Base-by-base conservation (phyloP, 257 asterid genomes). In the Knoxia roxburghii region DNA sequence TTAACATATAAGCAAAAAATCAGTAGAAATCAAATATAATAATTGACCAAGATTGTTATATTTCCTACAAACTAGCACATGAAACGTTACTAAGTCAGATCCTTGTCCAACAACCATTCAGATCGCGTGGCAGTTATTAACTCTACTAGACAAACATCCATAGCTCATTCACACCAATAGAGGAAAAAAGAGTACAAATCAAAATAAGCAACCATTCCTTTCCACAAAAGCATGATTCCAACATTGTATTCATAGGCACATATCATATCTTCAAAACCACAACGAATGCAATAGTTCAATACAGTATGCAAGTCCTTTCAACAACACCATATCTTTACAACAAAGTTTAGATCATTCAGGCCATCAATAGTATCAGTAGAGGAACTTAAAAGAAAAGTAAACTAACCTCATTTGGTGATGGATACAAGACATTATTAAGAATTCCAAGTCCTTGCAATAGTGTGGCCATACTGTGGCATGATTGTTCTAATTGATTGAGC, bases 401-500 rank as follows among this genome's bases (percentile, higher is more conserved):
- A 68, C 81, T 48, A 57, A 88, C 99, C 96, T 88, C 95, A 53
- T 79, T 82, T 0, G 78, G 75, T 33, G 65, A 64, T 70, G 96
- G 92, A 68, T 49, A 2, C 23, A 32, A 46, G 21, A 84, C 90
- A 80, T 82, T 83, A 80, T 78, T 76, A 29, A 35, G 24, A 49
- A 86, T 73, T 60, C 96, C 97, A 66, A 90, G 73, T 29, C 69
- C 80, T 35, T 73, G 88, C 87, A 94, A 80, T 10, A 94, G 74
- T 1, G 89, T 85, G 61, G 91, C 84, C 96, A 94, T 88, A 77
- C 74, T 82, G 37, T 51, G 70, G 84, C 96, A 90, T 35, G 68
- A 54, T 30, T 45, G 32, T 83, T 94, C 99, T 64, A 88, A 57
- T 75, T 73, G 77, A 57, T 46, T 78, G 68, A 94, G 91, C 75